Percentiles rank a stretch among this genome's conserved stretches.
phyloP scores from a whole-genome alignment of 805 yeast species.

The Cyberlindnera euphorbiiphila region DNA sequence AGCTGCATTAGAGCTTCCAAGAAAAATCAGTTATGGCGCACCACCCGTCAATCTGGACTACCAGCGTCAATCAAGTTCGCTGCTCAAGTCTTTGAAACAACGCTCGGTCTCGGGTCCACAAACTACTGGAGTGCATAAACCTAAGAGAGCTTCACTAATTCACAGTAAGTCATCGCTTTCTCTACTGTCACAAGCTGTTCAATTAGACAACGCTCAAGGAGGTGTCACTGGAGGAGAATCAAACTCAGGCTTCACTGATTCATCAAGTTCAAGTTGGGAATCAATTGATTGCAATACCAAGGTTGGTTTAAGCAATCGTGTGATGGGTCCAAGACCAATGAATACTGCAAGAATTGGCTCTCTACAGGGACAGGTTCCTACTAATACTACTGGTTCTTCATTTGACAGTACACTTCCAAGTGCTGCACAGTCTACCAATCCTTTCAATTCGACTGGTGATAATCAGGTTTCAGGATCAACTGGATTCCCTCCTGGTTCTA shows the following conservation, averaged over 20 bases:
- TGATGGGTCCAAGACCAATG: neutral
- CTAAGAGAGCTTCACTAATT: constrained; percentile 7
- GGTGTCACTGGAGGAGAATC: neutral
- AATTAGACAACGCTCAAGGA: neutral
- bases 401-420: constrained; percentile 4
- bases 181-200: constrained; percentile 2
- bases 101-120: constrained; percentile 3
- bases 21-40: too few relatives aligned
- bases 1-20: neutral
- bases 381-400: too few relatives aligned
- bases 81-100: constrained; percentile 7
- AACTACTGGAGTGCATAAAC: neutral
- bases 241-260: neutral
- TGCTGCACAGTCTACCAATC: neutral
- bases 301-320: neutral
- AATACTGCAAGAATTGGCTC: neutral
- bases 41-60: constrained; percentile 2
- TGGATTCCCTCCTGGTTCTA: neutral
- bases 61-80: constrained; percentile 5
- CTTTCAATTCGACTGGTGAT: too few relatives aligned
- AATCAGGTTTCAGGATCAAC: too few relatives aligned
- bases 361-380: too few relatives aligned
- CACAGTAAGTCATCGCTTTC: constrained; percentile 14
- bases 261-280: constrained; percentile 6
- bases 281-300: neutral